These are phyloP conservation scores for Candida coleopterorum DNA, from an alignment of 805 yeast species.

Conservation along the genomic window DNA sequence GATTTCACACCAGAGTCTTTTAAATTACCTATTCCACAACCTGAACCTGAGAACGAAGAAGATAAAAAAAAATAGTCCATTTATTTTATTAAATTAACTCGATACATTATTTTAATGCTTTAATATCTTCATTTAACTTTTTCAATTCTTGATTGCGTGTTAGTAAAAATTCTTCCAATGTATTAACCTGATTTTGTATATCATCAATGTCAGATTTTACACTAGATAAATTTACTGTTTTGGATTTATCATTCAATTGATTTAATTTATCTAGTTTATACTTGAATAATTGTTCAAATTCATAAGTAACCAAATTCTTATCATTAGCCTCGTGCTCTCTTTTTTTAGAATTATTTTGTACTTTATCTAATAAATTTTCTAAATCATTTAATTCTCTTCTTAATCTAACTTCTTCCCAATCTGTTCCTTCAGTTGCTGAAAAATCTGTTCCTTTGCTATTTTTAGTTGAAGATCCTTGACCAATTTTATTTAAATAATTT, in stretches of 20 bases:
- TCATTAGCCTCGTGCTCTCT: conserved; percentile 18
- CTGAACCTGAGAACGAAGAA: conserved; percentile 50
- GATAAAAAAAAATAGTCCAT: conserved; percentile 22
- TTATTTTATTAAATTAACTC: conserved; percentile 1
- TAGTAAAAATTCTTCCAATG: conserved; percentile 63
- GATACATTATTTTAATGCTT: conserved; percentile 12
- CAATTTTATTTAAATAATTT: conserved; percentile 51
- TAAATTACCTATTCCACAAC: conserved; percentile 78
- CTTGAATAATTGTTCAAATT: conserved; percentile 75
- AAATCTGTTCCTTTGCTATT: conserved; percentile 59
- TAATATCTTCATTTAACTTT: conserved; percentile 41
- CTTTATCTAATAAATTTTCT: conserved; percentile 58
- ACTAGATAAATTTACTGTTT: conserved; percentile 41
- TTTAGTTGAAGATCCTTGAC: conserved; percentile 42
- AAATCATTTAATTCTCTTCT: conserved; percentile 73
- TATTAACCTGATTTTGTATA: conserved; percentile 72
- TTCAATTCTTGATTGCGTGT: conserved; percentile 59
- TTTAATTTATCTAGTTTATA: conserved; percentile 64
- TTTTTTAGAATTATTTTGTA: conserved; percentile 24
- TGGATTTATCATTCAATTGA: conserved; percentile 7
- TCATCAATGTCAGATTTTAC: conserved; percentile 59
- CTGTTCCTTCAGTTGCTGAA: conserved; percentile 68
- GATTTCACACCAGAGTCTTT: conserved; percentile 78
- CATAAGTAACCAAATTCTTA: conserved; percentile 41
- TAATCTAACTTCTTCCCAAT: conserved; percentile 88